Percentiles rank a stretch among this genome's conserved stretches.
Conservation (phyloP, 768 basidiomycete species). For the Trametes punicea region DNA sequence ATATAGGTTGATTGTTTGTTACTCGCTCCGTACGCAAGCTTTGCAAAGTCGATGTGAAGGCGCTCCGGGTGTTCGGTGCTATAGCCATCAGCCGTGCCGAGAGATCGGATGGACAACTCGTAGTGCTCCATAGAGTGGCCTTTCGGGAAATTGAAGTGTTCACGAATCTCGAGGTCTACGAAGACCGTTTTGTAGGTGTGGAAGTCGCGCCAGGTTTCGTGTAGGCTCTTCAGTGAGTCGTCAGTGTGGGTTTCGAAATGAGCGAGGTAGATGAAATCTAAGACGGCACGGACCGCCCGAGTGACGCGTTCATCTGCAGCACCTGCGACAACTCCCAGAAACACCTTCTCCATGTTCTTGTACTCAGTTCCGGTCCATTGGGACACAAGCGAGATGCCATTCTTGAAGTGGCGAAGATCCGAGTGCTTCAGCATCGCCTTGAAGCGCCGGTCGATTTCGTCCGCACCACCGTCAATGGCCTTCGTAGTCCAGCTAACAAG, state of each 20-base stretch:
- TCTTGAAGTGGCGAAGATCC: constrained; percentile 39
- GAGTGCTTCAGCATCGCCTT: constrained; percentile 30
- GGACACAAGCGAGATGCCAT: constrained; percentile 40
- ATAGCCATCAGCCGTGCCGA: constrained; percentile 25
- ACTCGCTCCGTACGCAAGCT: constrained; percentile 28
- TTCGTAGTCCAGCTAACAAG: constrained; percentile 28
- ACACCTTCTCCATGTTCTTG: constrained; percentile 32
- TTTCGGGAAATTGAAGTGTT: constrained; percentile 34
- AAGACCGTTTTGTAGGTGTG: constrained; percentile 30
- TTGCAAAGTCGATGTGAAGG: constrained; percentile 44
- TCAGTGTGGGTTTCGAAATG: constrained; percentile 26
- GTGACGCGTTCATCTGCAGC: constrained; percentile 22
- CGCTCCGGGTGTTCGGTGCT: constrained; percentile 32
- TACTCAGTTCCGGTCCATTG: constrained; percentile 46
- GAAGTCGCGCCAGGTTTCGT: constrained; percentile 21
- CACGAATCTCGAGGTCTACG: constrained; percentile 20
- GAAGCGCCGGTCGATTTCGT: constrained; percentile 39
- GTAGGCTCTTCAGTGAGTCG: constrained; percentile 17
- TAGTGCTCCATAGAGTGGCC: constrained; percentile 26
- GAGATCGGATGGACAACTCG: constrained; percentile 14
- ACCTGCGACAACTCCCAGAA: constrained; percentile 29
- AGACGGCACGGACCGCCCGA: constrained; percentile 23
- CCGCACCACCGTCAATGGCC: constrained; percentile 7
- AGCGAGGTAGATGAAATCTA: constrained; percentile 31
- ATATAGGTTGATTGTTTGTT: constrained; percentile 26